phyloP scores from a whole-genome alignment of 306 rosid species.

The Glycyrrhiza uralensis region DNA sequence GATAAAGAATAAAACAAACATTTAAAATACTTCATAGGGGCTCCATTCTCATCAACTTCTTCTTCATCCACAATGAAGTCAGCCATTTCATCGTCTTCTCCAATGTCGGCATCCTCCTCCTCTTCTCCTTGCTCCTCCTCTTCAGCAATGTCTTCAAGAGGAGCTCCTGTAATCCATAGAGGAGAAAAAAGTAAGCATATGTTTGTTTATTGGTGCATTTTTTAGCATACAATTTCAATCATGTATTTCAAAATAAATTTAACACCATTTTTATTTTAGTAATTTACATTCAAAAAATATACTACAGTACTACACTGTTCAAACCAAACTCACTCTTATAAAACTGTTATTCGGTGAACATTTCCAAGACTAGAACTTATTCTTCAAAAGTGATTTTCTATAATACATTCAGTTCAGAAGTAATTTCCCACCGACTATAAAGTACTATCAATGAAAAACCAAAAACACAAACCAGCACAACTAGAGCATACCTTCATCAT shows the following conservation, averaged over 20 bases:
- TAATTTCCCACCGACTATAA: background rate
- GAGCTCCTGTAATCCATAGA: conserved; percentile 48
- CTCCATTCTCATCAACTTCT: conserved; percentile 72
- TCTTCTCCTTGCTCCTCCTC: conserved; percentile 93
- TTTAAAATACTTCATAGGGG: conserved; percentile 60
- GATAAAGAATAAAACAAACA: background rate
- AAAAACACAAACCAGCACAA: background rate
- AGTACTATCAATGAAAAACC: conserved; percentile 17
- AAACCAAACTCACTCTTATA: background rate
- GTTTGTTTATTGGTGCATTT: background rate
- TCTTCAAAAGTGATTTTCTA: background rate
- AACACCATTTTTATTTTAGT: background rate
- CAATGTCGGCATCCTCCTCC: conserved; percentile 89
- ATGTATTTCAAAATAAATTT: background rate
- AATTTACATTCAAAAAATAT: background rate
- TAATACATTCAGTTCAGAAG: background rate
- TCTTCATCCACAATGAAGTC: conserved; percentile 97
- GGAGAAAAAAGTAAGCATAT: background rate
- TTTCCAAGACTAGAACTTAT: background rate
- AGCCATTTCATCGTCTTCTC: conserved; percentile 98
- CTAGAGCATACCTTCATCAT: conserved; percentile 69
- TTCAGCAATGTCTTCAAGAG: conserved; percentile 86
- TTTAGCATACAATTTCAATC: background rate
- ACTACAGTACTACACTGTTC: background rate
- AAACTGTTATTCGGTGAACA: background rate